Percentiles rank a stretch among this genome's conserved stretches.
Evolutionary conservation across 1,284 basidiomycete genomes (phyloP).

Genomic region (Ceratobasidium sp.): DNA sequence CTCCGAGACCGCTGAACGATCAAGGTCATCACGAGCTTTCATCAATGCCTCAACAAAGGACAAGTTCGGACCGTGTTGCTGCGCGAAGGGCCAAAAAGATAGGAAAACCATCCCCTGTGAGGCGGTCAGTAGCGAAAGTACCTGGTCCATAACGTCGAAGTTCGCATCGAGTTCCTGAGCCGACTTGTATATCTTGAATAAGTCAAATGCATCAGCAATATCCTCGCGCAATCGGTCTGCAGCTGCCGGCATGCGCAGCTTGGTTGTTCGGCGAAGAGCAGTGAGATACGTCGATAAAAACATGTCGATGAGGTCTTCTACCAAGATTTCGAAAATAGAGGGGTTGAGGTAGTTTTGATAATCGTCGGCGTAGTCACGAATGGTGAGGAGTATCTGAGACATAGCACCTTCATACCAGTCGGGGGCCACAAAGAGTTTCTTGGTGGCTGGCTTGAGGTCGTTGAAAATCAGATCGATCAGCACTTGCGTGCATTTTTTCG

Average conservation of each 20-base stretch:
- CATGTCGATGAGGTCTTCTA: slow-evolving; percentile 91
- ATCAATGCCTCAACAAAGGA: slow-evolving; percentile 89
- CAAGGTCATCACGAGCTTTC: slow-evolving; percentile 88
- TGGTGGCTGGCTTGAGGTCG: slow-evolving; percentile 88
- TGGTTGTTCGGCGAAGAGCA: slow-evolving; percentile 81
- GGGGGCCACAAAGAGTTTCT: slow-evolving; percentile 77
- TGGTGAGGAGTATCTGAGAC: slow-evolving; percentile 88
- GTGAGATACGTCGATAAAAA: slow-evolving; percentile 92
- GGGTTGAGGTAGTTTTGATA: slow-evolving; percentile 91
- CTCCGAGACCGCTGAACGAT: slow-evolving; percentile 82
- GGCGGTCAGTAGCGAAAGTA: slow-evolving; percentile 84
- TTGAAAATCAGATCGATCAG: slow-evolving; percentile 95
- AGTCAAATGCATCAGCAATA: slow-evolving; percentile 74
- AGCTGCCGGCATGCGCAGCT: slow-evolving; percentile 85
- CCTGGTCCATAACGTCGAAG: slow-evolving; percentile 87
- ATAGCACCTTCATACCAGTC: slow-evolving; percentile 89
- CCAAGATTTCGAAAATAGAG: slow-evolving; percentile 86
- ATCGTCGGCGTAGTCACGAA: slow-evolving; percentile 93
- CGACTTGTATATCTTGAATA: slow-evolving; percentile 82
- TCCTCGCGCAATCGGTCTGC: slow-evolving; percentile 83
- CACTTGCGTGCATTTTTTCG: slow-evolving; percentile 93
- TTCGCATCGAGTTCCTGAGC: slow-evolving; percentile 79
- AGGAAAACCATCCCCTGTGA: slow-evolving; percentile 92
- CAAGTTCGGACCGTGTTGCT: slow-evolving; percentile 90
- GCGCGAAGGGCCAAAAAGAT: slow-evolving; percentile 96